Conservation (phyloP, 1,139 yeast genomes). For the Casaregolazyma suthepensis region DNA sequence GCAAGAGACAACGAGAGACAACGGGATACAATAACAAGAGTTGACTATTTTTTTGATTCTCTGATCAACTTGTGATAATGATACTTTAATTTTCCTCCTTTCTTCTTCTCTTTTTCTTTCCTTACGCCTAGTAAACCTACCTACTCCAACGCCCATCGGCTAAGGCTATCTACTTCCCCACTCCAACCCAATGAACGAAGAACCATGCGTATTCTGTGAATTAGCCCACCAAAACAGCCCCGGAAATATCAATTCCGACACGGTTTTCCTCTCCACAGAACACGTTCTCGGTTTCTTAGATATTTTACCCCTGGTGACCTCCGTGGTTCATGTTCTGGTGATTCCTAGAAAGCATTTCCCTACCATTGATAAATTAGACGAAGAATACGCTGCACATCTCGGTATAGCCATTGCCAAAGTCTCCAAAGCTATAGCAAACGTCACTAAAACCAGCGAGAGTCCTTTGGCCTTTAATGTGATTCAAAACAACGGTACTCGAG, state of each 20-base stretch:
- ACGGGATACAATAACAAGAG: no score
- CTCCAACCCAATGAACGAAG: conserved; percentile 10
- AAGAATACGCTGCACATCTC: conserved; percentile 57
- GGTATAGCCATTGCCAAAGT: conserved; percentile 64
- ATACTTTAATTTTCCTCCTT: no score
- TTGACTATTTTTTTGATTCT: no score
- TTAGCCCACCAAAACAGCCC: conserved; percentile 20
- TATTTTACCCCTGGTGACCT: conserved; percentile 58
- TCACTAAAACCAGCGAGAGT: conserved; percentile 34
- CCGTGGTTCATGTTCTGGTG: conserved; percentile 71
- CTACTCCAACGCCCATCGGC: neutral
- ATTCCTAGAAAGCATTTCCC: conserved; percentile 81
- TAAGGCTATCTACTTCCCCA: conserved; percentile 24
- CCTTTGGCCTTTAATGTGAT: conserved; percentile 72
- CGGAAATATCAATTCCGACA: conserved; percentile 14
- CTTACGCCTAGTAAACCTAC: neutral
- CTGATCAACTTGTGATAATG: no score
- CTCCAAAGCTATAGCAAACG: conserved; percentile 43
- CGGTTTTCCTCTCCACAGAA: conserved; percentile 25
- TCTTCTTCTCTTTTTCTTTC: neutral
- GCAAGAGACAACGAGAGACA: neutral
- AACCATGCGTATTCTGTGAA: conserved; percentile 25
- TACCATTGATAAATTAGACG: conserved; percentile 66
- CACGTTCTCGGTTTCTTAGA: conserved; percentile 55
- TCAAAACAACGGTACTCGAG: conserved; percentile 81